These are phyloP conservation scores for Clohesyomyces aquaticus DNA, from an alignment of 495 filamentous ascomycete species.

Conservation along the genomic window DNA sequence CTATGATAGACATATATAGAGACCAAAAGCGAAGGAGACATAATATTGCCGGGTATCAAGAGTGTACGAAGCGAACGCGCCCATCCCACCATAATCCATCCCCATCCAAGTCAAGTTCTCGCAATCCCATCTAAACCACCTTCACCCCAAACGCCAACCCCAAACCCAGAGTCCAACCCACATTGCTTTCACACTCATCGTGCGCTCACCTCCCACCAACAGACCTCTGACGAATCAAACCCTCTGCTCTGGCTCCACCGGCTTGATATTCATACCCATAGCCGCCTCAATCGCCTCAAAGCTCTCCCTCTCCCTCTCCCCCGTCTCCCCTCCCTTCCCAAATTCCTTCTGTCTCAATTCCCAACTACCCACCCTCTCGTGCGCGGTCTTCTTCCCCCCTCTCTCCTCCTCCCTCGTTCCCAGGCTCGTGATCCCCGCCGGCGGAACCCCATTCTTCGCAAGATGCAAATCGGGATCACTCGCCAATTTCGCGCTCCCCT, in stretches of 20 bases:
- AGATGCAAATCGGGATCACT: slow-evolving; percentile 45
- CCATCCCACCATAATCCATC: not conserved
- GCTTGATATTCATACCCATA: slow-evolving; percentile 38
- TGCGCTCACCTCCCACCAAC: not conserved
- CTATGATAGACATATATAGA: no score
- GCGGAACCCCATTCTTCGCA: slow-evolving; percentile 34
- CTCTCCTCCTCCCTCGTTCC: slow-evolving; percentile 12
- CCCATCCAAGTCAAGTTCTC: not conserved
- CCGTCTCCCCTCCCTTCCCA: slow-evolving; percentile 17
- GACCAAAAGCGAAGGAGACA: not conserved
- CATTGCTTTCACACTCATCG: not conserved
- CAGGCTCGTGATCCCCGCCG: slow-evolving; percentile 36
- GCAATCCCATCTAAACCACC: not conserved
- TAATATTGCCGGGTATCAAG: slow-evolving; percentile 22
- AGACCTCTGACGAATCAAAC: slow-evolving; percentile 29
- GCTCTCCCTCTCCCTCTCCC: slow-evolving; percentile 36
- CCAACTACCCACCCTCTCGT: slow-evolving; percentile 50
- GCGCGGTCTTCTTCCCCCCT: slow-evolving; percentile 16
- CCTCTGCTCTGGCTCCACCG: slow-evolving; percentile 44
- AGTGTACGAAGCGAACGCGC: slow-evolving; percentile 25
- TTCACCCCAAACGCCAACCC: not conserved
- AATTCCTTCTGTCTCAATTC: slow-evolving; percentile 46
- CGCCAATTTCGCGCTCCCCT: slow-evolving; percentile 45
- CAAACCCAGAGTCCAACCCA: slow-evolving; percentile 2
- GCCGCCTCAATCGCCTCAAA: slow-evolving; percentile 42